Evolutionary conservation across 257 asterid species (phyloP).

Genomic region (Fraxinus anomala): DNA sequence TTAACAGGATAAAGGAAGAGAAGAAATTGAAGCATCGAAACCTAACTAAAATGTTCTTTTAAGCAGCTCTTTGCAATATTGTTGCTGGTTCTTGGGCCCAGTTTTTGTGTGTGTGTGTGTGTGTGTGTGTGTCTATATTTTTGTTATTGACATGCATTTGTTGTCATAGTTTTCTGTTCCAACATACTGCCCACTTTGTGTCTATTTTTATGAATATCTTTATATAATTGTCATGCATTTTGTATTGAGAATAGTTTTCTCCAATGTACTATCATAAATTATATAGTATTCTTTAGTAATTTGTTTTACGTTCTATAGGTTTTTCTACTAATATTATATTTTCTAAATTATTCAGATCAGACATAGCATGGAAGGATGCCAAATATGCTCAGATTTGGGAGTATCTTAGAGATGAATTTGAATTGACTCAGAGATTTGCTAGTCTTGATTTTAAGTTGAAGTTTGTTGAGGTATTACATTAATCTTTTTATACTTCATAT

Average conservation of each 20-base stretch:
- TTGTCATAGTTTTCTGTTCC: background rate
- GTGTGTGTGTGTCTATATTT: too few species aligned
- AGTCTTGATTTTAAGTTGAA: constrained; percentile 96
- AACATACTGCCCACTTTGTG: background rate
- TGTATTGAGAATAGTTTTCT: background rate
- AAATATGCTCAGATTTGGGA: constrained; percentile 99
- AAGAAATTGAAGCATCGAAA: background rate
- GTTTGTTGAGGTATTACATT: constrained; percentile 75
- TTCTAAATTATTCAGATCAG: constrained; percentile 45
- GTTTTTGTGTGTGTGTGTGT: too few species aligned
- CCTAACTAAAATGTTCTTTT: background rate
- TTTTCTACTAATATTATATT: background rate
- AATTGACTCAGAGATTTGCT: constrained; percentile 90
- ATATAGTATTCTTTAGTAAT: background rate
- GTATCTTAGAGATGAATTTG: constrained; percentile 94
- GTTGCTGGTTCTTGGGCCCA: background rate
- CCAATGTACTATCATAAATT: background rate
- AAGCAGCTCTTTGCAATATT: background rate
- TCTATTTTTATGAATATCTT: background rate
- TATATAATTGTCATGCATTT: background rate
- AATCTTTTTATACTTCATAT: background rate
- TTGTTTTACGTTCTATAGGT: background rate
- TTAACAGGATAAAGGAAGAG: background rate
- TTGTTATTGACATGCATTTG: background rate
- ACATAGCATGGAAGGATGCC: constrained; percentile 96